Evolutionary conservation across 306 rosid species (phyloP), one percentile per base, ranked within the genome.

Genomic region (Vigna unguiculata): DNA sequence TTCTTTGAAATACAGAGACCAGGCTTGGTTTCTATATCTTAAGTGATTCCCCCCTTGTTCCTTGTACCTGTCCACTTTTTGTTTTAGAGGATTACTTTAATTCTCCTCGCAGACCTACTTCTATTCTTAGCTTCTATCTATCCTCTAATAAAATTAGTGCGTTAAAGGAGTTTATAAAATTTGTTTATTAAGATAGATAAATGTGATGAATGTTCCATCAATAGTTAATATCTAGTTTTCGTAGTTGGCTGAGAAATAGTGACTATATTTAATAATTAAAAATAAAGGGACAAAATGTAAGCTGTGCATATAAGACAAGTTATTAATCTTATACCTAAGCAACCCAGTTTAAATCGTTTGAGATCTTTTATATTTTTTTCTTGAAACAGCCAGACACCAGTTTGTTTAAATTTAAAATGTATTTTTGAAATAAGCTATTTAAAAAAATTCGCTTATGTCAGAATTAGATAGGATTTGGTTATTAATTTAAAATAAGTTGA

Each of bases 221-320:
- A 28, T 14, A 12, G 43, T 58, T 15, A 10, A 32, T 41, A 12
- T 43, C 49, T 55, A 57, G 49, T 53, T 63, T 15, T 32, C 9
- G 71, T 24, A 19, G 65, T 49, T 49, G 38, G 67, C 61, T 45
- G 58, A 54, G 25, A 80, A 63, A 8, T 54, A 45, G 55, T 53
- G 12, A 13, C 21, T 47, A 20, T 78, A 34, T 24, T 13, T 17
- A 17, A 53, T 22, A 38, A 22, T 3, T 48, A 32, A 60, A 21
- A n/a, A 67, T 24, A 63, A 40, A 64, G 19, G 38, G 43, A 47
- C 22, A 53, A 14, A 17, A 4, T 32, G 36, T 32, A 32, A 72
- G 48, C 52, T 71, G 45, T 71, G 25, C 43, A 17, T 51, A 43
- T 6, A 28, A 14, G 36, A 52, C 21, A 43, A 69, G 75, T 69